phyloP scores from a whole-genome alignment of 257 asterid genomes.

The Cinchona pubescens region DNA sequence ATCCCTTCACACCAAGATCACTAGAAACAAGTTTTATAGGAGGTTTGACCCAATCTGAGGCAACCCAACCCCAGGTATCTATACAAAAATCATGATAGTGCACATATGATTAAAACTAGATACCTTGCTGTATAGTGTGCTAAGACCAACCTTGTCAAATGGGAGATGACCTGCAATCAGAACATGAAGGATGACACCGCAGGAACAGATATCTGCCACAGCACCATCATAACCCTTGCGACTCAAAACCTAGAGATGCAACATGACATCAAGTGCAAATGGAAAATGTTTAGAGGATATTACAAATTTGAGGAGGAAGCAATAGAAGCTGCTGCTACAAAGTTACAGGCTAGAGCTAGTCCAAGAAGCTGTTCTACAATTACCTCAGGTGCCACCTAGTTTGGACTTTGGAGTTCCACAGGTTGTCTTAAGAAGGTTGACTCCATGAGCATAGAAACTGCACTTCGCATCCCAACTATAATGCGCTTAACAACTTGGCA shows the following conservation, averaged over 20 bases:
- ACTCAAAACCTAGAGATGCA: constrained; percentile 65
- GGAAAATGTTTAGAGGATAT: not conserved
- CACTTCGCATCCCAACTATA: constrained; percentile 28
- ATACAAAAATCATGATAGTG: constrained; percentile 2
- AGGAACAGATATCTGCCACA: constrained; percentile 94
- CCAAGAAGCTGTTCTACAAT: constrained; percentile 16
- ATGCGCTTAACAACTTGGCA: constrained; percentile 34
- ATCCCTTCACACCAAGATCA: not conserved
- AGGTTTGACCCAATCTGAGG: constrained; percentile 3
- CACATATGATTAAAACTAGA: constrained; percentile 11
- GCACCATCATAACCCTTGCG: constrained; percentile 98
- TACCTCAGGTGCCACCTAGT: constrained; percentile 99
- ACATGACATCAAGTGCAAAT: constrained; percentile 1
- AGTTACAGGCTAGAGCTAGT: constrained; percentile 10
- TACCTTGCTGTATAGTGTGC: constrained; percentile 93
- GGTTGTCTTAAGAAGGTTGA: constrained; percentile 81
- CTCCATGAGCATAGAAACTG: constrained; percentile 54
- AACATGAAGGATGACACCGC: constrained; percentile 96
- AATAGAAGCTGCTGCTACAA: constrained; percentile 8
- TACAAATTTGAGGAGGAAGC: not conserved
- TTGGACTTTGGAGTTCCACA: constrained; percentile 99
- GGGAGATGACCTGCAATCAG: constrained; percentile 96
- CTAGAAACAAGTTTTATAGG: not conserved
- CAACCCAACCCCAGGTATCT: constrained; percentile 9
- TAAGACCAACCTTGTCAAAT: constrained; percentile 95